These are phyloP conservation scores for Salix exigua DNA, from an alignment of 345 rosid genomes.

Conservation along the genomic window DNA sequence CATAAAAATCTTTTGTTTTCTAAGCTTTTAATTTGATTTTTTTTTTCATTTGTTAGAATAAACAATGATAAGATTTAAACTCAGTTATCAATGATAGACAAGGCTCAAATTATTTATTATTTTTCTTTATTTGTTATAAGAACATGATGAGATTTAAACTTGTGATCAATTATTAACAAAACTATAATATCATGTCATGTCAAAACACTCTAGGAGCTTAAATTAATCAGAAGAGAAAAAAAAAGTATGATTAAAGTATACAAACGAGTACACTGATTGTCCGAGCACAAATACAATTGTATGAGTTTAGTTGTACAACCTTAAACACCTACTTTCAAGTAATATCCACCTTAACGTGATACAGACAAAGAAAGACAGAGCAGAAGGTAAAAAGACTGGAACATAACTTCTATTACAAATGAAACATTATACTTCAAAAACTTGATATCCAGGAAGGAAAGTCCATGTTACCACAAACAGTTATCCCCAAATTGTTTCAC, in stretches of 20 bases:
- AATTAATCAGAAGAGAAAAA: neutral
- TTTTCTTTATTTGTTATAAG: too few relatives aligned
- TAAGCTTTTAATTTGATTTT: too few relatives aligned
- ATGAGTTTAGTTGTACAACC: neutral
- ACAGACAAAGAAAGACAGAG: neutral
- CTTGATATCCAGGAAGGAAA: slow-evolving; percentile 1
- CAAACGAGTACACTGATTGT: neutral
- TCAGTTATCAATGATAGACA: too few relatives aligned
- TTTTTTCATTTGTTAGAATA: too few relatives aligned
- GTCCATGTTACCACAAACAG: slow-evolving; percentile 6
- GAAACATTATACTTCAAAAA: neutral
- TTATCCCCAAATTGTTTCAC: slow-evolving; percentile 24
- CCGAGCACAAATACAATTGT: neutral
- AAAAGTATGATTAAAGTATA: neutral
- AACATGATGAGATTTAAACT: too few relatives aligned
- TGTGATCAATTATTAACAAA: too few relatives aligned
- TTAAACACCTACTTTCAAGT: neutral
- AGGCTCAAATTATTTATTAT: too few relatives aligned
- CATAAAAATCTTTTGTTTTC: too few relatives aligned
- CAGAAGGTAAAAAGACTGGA: neutral
- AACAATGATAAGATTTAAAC: too few relatives aligned
- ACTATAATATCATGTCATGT: too few relatives aligned
- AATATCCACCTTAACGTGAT: neutral
- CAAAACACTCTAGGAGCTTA: neutral
- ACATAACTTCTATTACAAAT: neutral